Conservation (phyloP, 108 stramenopile species). For the Cyclotella sp. region DNA sequence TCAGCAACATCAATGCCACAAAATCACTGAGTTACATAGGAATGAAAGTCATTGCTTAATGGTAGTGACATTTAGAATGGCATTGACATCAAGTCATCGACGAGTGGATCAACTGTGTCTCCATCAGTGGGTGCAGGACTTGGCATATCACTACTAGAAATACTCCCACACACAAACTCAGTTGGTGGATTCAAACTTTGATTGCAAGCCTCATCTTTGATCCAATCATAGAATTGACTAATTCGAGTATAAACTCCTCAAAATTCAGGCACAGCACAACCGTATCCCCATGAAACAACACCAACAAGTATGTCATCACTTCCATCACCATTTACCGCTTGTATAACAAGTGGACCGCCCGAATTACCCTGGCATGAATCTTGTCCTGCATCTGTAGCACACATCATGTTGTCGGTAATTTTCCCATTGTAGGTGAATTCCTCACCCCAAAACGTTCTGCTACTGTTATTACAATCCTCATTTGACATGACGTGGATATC, state of each 20-base stretch:
- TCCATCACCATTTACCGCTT: neutral
- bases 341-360: conserved; percentile 19
- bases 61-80: no score
- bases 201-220: conserved; percentile 48
- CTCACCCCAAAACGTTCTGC: neutral
- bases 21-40: no score
- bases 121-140: no score
- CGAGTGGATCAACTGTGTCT: no score
- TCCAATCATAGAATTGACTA: conserved; percentile 55
- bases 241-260: conserved; percentile 63
- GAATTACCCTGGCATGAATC: conserved; percentile 51
- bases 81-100: no score
- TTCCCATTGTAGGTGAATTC: conserved; percentile 9
- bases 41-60: no score
- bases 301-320: neutral
- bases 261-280: conserved; percentile 35
- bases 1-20: no score
- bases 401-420: conserved; percentile 45
- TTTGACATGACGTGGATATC: conserved; percentile 42
- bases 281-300: conserved; percentile 40
- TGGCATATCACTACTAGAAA: no score
- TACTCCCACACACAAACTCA: neutral
- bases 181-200: neutral
- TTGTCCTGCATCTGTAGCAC: conserved; percentile 31
- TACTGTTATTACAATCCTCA: conserved; percentile 44